A percentile compares a stretch with the other conserved stretches of the same genome.
Conservation (phyloP, 768 basidiomycete genomes). For the Podaxis pistillaris region DNA sequence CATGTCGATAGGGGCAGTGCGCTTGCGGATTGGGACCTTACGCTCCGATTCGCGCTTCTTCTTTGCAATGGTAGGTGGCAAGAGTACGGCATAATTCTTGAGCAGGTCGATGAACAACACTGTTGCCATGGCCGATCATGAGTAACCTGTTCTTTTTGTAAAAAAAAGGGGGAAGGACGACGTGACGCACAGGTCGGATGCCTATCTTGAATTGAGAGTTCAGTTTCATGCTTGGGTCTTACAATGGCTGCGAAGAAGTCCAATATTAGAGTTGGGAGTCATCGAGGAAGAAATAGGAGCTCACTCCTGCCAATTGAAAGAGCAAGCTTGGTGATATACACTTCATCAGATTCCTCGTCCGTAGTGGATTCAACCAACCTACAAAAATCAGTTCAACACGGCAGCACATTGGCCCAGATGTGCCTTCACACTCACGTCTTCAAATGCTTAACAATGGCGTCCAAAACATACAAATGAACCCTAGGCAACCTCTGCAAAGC, state of each 20-base stretch:
- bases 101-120: slow-evolving; percentile 86
- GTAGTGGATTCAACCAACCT: slow-evolving; percentile 72
- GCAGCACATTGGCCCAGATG: neutral
- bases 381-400: slow-evolving; percentile 15
- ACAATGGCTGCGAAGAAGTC: slow-evolving; percentile 56
- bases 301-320: slow-evolving; percentile 84
- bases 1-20: slow-evolving; percentile 87
- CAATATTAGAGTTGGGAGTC: neutral
- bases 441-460: slow-evolving; percentile 75
- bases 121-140: slow-evolving; percentile 23
- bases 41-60: slow-evolving; percentile 90
- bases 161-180: neutral
- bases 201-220: slow-evolving; percentile 88
- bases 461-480: slow-evolving; percentile 79
- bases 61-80: slow-evolving; percentile 79
- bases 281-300: slow-evolving; percentile 23
- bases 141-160: neutral
- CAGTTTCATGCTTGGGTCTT: slow-evolving; percentile 78
- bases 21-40: slow-evolving; percentile 78
- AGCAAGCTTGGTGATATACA: slow-evolving; percentile 85
- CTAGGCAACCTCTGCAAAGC: slow-evolving; percentile 72
- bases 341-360: slow-evolving; percentile 69
- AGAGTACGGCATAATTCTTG: slow-evolving; percentile 65
- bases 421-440: slow-evolving; percentile 58
- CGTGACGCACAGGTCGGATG: slow-evolving; percentile 67